A percentile compares a stretch with the other conserved stretches of the same genome.
Evolutionary conservation across 305 asterid genomes (phyloP).

Genomic region (Solanum hybrid): DNA sequence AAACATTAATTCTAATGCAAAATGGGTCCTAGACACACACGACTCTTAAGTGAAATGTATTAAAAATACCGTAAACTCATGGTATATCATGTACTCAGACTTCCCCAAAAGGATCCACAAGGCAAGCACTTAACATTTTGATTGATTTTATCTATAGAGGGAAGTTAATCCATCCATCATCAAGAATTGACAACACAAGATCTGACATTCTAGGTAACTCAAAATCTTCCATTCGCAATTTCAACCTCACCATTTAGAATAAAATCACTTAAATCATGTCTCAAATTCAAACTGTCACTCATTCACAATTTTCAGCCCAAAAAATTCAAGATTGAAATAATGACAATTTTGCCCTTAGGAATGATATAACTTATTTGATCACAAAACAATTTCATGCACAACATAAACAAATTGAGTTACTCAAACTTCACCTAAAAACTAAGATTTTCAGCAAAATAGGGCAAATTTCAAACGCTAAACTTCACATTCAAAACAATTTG

Average conservation of each 20-base stretch:
- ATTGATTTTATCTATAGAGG: neutral
- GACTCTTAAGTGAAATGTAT: too few species aligned
- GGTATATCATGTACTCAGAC: too few species aligned
- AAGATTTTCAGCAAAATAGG: neutral
- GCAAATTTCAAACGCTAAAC: too few species aligned
- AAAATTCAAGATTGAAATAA: too few species aligned
- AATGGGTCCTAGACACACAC: too few species aligned
- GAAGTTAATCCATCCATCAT: neutral
- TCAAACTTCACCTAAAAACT: neutral
- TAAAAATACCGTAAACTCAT: too few species aligned
- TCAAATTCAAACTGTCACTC: neutral
- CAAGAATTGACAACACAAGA: neutral
- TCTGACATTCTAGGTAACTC: neutral
- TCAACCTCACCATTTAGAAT: neutral
- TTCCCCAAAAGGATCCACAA: neutral
- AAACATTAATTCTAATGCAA: too few species aligned
- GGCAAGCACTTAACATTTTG: neutral
- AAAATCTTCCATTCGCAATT: neutral
- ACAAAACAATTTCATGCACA: neutral
- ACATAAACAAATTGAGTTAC: neutral
- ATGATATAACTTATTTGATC: neutral
- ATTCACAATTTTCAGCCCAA: neutral
- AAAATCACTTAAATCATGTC: neutral
- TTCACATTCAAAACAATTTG: too few species aligned
- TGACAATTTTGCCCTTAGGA: neutral